Base-by-base conservation (phyloP, 2,329 filamentous ascomycete species). In the Dactylonectria macrodidyma region DNA sequence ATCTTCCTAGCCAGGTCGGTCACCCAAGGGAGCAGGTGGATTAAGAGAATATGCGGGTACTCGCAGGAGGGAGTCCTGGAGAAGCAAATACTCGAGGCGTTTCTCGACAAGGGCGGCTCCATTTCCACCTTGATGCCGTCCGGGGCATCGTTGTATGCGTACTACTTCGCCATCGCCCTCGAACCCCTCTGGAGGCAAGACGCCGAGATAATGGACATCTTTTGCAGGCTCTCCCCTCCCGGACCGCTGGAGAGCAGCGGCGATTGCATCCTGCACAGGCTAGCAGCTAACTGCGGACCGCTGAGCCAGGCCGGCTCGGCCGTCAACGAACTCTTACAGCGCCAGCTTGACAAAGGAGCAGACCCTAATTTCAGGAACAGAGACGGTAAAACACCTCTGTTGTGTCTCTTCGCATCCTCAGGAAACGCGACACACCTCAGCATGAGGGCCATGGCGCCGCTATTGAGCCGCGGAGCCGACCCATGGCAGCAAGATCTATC, bases 81-180 rank as follows among this genome's bases (percentile, higher is more conserved):
- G 3, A n/a, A 7, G 7, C 16, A 7, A 14, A 44, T 44, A 44
- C 6, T 44, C 4, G n/a, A n/a, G 41, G 5, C 12, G 16, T 62
- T 62, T 47, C 44, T 62, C 26, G 33, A 16, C 3, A 56, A 50
- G 14, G 60, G 60, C 16, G 60, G 41, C 9, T 57, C 51, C 4
- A 22, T 57, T 7, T 6, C 22, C 11, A 62, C 60, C 1, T 11
- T 16, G 16, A 19, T 36, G 2, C 41, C 44, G 6, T 38, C 26
- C 22, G 26, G 44, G 48, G 14, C 30, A 12, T 16, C 51, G 16
- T 10, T 62, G 3, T 36, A 36, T 12, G 14, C 30, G 7, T 11
- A 50, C 4, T 62, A 50, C 52, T 22, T 36, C 16, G 22, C 33
- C 2, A 5, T 41, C 12, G 30, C 14, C 19, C 10, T 10, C 14